Base-by-base conservation (phyloP, 2,329 filamentous ascomycete species). In the Microdochium bolleyi region DNA sequence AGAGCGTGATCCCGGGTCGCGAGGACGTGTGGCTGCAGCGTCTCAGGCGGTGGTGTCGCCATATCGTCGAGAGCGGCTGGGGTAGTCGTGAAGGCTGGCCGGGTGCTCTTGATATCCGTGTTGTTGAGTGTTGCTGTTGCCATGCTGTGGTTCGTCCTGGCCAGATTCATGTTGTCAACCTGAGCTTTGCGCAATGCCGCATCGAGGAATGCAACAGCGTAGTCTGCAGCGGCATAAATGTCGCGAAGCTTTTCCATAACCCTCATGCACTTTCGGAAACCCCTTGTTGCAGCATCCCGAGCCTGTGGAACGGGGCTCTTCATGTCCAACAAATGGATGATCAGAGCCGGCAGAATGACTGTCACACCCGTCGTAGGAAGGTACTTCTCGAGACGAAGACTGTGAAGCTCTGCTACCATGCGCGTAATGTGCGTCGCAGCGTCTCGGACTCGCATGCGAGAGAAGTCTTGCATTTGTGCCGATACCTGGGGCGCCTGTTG, bases 171-270 rank as follows among this genome's bases (percentile, higher is more conserved):
- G 21, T 5, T 46, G 14, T 88, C 84, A 56, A 94, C 91, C 53
- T 88, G 84, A 9, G 89, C 89, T 72, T 95, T 95, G 56, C 88
- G 85, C 57, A 96, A 87, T 1, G 91, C 90, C 1, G 91, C 90
- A 65, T 95, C 89, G n/a, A 96, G 78, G 73, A 96, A 96, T 2
- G 89, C 89, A 1, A 89, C 92, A n/a, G 90, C 91, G 62, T 94
- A 96, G 68, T 96, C 92, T n/a, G 92, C 92, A 0, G 92, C 91
- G 0, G 91, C 85, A 63, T 97, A 96, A 27, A 91, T 89, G 63
- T 96, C 90, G 37, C 91, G 84, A 19, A 97, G 78, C 57, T 86
- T 87, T 66, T 91, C 85, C 76, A 96, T 88, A 54, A 96, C 90
- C 49, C 85, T 82, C 89, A 96, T 96, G 71, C 92, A 96, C 66